These are phyloP conservation scores for Zarea fungicola DNA, from an alignment of 2,329 filamentous ascomycete species.

Conservation along the genomic window DNA sequence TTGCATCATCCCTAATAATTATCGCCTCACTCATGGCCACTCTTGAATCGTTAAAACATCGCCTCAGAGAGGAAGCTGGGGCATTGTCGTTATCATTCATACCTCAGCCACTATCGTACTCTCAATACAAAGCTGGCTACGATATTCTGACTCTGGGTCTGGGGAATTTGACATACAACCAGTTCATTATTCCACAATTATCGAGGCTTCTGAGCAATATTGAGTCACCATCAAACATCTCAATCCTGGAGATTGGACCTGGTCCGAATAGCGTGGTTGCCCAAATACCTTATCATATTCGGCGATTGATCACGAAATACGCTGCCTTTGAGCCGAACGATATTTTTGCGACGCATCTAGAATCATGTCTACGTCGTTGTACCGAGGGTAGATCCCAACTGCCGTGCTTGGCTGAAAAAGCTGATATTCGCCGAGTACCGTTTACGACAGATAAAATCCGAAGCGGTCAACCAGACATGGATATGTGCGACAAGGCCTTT, in stretches of 20 bases:
- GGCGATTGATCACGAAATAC: background rate
- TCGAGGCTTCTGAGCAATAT: background rate
- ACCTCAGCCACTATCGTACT: background rate
- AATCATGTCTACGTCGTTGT: background rate
- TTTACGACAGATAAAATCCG: background rate
- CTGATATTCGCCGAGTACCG: background rate
- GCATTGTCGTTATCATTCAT: background rate
- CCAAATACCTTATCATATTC: background rate
- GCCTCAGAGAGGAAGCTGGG: background rate
- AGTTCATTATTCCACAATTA: background rate
- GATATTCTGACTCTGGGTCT: background rate
- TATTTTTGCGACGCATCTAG: background rate
- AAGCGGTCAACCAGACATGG: background rate
- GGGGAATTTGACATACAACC: background rate
- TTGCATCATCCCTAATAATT: too few species aligned
- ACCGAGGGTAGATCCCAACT: background rate
- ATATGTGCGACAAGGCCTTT: conserved; percentile 32
- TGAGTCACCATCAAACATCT: background rate
- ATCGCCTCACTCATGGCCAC: too few species aligned
- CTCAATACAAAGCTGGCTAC: background rate
- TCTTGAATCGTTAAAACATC: background rate
- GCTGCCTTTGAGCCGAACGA: background rate
- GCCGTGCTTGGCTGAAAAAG: background rate
- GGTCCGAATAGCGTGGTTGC: background rate
- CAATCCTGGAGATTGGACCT: background rate